Conservation (phyloP, 345 rosid genomes). For the Cardamine resedifolia region DNA sequence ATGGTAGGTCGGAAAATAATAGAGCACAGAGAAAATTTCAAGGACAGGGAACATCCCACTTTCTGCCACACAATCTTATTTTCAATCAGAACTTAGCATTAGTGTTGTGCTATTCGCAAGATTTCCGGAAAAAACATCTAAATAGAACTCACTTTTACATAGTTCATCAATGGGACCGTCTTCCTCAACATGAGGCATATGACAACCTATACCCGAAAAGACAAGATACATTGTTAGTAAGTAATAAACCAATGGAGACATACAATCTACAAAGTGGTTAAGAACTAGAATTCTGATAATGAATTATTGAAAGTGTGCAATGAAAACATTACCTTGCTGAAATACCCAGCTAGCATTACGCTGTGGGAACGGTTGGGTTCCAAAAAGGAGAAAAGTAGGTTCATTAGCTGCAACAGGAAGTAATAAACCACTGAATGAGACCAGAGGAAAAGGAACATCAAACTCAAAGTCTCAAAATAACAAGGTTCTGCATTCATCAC, state of each 20-base stretch:
- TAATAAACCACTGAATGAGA: conserved; percentile 25
- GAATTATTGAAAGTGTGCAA: not conserved
- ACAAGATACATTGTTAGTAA: not conserved
- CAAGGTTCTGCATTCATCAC: not conserved
- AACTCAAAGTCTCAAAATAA: not conserved
- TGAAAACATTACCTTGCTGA: conserved; percentile 73
- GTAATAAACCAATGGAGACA: conserved; percentile 1
- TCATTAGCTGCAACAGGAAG: conserved; percentile 70
- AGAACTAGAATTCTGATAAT: not conserved
- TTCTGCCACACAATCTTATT: conserved; percentile 7
- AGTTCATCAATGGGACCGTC: conserved; percentile 85
- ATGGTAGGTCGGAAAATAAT: not conserved
- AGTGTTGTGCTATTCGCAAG: not conserved
- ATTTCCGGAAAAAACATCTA: conserved; percentile 11
- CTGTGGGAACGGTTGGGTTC: conserved; percentile 85
- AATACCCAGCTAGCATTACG: conserved; percentile 92
- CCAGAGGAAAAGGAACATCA: not conserved
- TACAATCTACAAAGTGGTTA: not conserved
- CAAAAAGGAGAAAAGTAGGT: conserved; percentile 93
- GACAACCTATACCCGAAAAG: conserved; percentile 65
- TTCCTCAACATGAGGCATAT: conserved; percentile 93
- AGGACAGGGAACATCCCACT: not conserved
- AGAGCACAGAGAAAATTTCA: conserved; percentile 14
- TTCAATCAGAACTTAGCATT: conserved; percentile 1
- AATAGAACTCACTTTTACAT: conserved; percentile 70